Percentiles rank a stretch among this genome's conserved stretches.
phyloP scores from a whole-genome alignment of 371 early-diverging fungal species.

The Sporodiniella umbellata region DNA sequence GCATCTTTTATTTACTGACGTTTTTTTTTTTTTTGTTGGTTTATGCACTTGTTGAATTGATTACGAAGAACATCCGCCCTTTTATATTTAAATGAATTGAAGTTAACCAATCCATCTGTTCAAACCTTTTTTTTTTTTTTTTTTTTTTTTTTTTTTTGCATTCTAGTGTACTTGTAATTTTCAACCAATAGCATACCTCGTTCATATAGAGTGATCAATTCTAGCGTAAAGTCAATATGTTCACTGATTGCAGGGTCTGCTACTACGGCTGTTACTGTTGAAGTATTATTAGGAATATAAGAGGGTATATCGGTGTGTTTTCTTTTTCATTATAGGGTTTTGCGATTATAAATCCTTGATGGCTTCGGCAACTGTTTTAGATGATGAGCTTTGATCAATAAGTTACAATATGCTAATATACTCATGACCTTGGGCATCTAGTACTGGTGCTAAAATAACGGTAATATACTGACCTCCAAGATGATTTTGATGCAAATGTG shows the following conservation, averaged over 20 bases:
- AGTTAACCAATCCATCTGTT: conserved; percentile 13
- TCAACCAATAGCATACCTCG: conserved; percentile 10
- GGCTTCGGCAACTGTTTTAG: conserved; percentile 19
- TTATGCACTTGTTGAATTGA: conserved; percentile 10
- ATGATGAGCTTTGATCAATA: conserved; percentile 14
- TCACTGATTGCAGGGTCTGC: conserved; percentile 15
- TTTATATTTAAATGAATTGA: conserved; percentile 10
- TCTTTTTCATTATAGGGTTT: conserved; percentile 17
- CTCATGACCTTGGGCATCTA: conserved; percentile 17
- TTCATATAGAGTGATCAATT: conserved; percentile 15
- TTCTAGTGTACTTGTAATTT: conserved; percentile 13
- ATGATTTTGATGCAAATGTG: conserved; percentile 14
- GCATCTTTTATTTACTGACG: conserved; percentile 10
- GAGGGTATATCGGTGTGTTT: conserved; percentile 16
- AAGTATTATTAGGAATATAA: conserved; percentile 13
- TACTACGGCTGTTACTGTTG: conserved; percentile 8
- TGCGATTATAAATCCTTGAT: conserved; percentile 19
- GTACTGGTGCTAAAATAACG: conserved; percentile 12
- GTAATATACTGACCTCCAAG: conserved; percentile 17
- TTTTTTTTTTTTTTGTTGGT: conserved; percentile 4
- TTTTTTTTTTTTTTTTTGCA: no score
- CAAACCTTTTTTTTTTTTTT: no score
- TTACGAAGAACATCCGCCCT: conserved; percentile 12
- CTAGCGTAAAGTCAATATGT: conserved; percentile 15
- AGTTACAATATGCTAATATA: conserved; percentile 18